Evolutionary conservation across 495 filamentous ascomycete genomes (phyloP), one percentile per base, ranked within the genome.

Genomic region (Polyplosphaeria fusca): DNA sequence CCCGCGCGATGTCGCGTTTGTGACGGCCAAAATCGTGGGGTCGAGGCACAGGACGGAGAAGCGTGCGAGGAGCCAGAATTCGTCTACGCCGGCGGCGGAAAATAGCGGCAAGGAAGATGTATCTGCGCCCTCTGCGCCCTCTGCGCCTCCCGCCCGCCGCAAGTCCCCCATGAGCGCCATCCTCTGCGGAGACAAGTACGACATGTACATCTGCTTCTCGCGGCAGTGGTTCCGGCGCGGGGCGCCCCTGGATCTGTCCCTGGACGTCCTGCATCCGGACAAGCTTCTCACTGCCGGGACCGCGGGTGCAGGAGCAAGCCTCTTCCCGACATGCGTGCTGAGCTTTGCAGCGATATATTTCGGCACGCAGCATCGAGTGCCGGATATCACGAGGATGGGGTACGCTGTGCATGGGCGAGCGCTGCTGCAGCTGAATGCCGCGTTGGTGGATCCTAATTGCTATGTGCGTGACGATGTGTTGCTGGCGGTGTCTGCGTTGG

Each of bases 291-390:
- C n/a, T n/a, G n/a, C n/a, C n/a, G n/a, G n/a, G n/a, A n/a, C n/a
- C n/a, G n/a, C n/a, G n/a, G n/a, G n/a, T n/a, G n/a, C n/a, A n/a
- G n/a, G n/a, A n/a, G n/a, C 3, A 14, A 41, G 40, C 30, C 11
- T 49, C 44, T 56, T 40, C 52, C 42, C 14, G 3, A 4, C 30
- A 5, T 23, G 42, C 24, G 4, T 56, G 9, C 24, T 56, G 14
- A 22, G 43, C 43, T 56, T 56, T 14, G 52, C 52, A 11, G 48
- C 30, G 13, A 49, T 56, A n/a, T 2, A 48, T 16, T 56, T 49
- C 23, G 52, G 52, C 12, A 38, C 43, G 5, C 16, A 49, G 24
- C 52, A 56, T 23, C 23, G 28, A 7, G 42, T 38, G 16, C 4
- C 27, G 14, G 7, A 13, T 20, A 56, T 56, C 13, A 23, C 28